These are phyloP conservation scores for Kuraishia ogatae DNA, from an alignment of 805 yeast species.

Conservation along the genomic window DNA sequence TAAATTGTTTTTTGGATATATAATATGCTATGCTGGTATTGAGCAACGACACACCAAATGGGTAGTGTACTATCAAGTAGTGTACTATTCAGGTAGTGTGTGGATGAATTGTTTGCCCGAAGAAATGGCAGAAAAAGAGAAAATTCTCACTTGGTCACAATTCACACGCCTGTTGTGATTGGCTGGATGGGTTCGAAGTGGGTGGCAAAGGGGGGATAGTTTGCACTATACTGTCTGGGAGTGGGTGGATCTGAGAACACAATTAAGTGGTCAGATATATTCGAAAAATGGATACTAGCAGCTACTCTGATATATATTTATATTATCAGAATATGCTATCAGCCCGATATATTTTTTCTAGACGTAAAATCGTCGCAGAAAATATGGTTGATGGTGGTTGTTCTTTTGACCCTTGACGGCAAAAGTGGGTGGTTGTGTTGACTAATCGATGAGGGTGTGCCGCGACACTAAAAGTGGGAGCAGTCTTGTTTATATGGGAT, in stretches of 20 bases:
- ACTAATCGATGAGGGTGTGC: background rate
- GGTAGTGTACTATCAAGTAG: background rate
- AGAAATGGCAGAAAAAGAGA: slow-evolving; percentile 2
- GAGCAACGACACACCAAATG: background rate
- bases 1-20: background rate
- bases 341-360: background rate
- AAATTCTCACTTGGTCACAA: slow-evolving; percentile 3
- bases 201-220: background rate
- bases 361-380: background rate
- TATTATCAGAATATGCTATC: background rate
- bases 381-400: background rate
- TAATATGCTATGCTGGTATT: background rate
- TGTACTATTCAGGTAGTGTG: background rate
- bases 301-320: background rate
- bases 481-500: background rate
- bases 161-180: slow-evolving; percentile 1
- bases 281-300: slow-evolving; percentile 2
- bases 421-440: background rate
- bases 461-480: background rate
- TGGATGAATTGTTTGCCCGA: background rate
- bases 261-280: slow-evolving; percentile 26
- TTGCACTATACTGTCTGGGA: background rate
- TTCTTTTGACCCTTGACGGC: background rate
- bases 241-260: slow-evolving; percentile 22
- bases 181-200: slow-evolving; percentile 2